phyloP scores from a whole-genome alignment of 495 filamentous ascomycete genomes.

The Penicillium antarcticum region DNA sequence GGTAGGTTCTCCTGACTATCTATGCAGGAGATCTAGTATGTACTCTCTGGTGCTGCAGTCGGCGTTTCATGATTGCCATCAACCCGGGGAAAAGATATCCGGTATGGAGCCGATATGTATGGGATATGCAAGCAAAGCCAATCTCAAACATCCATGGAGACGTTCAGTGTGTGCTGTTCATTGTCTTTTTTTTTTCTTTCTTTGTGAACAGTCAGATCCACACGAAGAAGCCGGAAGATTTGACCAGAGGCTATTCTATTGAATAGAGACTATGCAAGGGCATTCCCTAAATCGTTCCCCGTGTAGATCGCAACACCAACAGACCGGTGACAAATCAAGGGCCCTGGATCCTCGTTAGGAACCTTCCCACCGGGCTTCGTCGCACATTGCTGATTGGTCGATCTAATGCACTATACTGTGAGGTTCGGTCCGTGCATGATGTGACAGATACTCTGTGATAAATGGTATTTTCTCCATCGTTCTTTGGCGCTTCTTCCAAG shows the following conservation, averaged over 20 bases:
- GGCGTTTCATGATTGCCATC: constrained; percentile 21
- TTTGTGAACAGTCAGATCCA: constrained; percentile 17
- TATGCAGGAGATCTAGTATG: constrained; percentile 14
- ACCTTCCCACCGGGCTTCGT: constrained; percentile 21
- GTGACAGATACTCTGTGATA: constrained; percentile 35
- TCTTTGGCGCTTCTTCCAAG: constrained; percentile 8
- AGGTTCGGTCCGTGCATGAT: constrained; percentile 30
- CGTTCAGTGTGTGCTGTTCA: background rate
- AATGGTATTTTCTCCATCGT: constrained; percentile 8
- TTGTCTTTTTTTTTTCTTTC: background rate
- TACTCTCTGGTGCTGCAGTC: constrained; percentile 5
- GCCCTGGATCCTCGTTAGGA: constrained; percentile 20
- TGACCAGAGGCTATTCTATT: constrained; percentile 8
- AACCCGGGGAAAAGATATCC: background rate
- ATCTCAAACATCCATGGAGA: background rate
- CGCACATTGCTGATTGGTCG: constrained; percentile 29
- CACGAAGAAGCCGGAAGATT: constrained; percentile 15
- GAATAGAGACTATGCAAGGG: constrained; percentile 40
- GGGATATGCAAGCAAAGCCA: constrained; percentile 15
- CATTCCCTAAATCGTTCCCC: constrained; percentile 26
- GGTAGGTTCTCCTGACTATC: constrained; percentile 26
- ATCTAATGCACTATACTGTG: constrained; percentile 17
- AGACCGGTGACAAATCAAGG: constrained; percentile 41
- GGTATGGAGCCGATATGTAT: background rate
- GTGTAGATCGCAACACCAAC: constrained; percentile 37